Evolutionary conservation across 495 filamentous ascomycete genomes (phyloP).

Genomic region (Hapsidospora chrysogenum): DNA sequence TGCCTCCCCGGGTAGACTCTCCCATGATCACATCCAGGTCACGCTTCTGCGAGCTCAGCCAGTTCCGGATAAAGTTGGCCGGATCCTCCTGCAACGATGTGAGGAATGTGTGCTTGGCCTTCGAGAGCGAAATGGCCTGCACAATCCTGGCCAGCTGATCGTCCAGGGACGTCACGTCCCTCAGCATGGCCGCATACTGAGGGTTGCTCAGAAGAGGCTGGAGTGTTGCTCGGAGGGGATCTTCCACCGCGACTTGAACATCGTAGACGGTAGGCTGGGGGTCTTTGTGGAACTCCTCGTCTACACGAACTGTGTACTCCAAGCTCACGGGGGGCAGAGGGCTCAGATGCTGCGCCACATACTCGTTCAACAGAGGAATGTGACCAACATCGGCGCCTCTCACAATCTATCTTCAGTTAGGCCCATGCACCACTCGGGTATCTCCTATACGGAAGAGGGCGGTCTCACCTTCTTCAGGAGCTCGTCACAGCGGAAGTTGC

Average conservation of each 20-base stretch:
- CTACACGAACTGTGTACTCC: conserved; percentile 85
- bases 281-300: conserved; percentile 59
- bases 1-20: conserved; percentile 53
- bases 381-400: conserved; percentile 62
- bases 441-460: not conserved
- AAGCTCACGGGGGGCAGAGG: conserved; percentile 72
- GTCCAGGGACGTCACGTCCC: conserved; percentile 54
- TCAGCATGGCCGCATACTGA: conserved; percentile 42
- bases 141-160: conserved; percentile 69
- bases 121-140: conserved; percentile 58
- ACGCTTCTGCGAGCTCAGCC: conserved; percentile 74
- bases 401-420: no score
- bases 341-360: conserved; percentile 55
- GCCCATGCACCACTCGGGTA: conserved; percentile 25
- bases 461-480: conserved; percentile 52
- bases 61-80: conserved; percentile 60
- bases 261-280: conserved; percentile 69
- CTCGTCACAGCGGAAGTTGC: conserved; percentile 79
- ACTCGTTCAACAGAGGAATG: conserved; percentile 77
- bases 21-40: conserved; percentile 84
- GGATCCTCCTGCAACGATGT: conserved; percentile 62
- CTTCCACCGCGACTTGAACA: conserved; percentile 67
- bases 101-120: conserved; percentile 77
- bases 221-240: conserved; percentile 59
- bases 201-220: conserved; percentile 38